Conservation (phyloP, 495 filamentous ascomycete species). For the Aspergillus panamensis region DNA sequence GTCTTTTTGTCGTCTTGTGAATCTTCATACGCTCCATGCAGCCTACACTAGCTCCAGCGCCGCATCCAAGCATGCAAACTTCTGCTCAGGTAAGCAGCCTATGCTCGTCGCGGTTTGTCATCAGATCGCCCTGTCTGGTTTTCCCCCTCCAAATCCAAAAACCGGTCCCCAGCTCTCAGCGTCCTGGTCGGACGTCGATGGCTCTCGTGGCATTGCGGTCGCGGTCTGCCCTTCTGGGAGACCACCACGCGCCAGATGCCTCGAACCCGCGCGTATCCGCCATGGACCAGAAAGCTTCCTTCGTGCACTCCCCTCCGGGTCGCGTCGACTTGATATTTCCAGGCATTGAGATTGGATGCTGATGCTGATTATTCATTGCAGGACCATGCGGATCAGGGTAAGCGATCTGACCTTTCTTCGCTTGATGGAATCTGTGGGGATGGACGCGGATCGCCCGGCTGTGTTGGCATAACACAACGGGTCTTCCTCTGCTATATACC, state of each 20-base stretch:
- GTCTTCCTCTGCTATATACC: background rate
- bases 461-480: background rate
- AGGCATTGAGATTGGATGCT: conserved; percentile 1
- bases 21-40: conserved; percentile 42
- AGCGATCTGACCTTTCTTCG: conserved; percentile 23
- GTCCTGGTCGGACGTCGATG: conserved; percentile 1
- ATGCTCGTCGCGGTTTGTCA: conserved; percentile 42
- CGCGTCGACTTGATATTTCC: conserved; percentile 8
- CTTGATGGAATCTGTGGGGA: background rate
- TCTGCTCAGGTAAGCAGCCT: conserved; percentile 53
- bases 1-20: conserved; percentile 19
- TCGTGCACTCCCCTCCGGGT: conserved; percentile 1
- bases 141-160: conserved; percentile 24
- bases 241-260: conserved; percentile 10
- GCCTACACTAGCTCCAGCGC: conserved; percentile 54
- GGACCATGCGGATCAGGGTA: conserved; percentile 54
- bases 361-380: conserved; percentile 21
- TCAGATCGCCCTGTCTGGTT: conserved; percentile 33
- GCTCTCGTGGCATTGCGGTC: conserved; percentile 9
- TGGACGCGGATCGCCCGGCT: conserved; percentile 1
- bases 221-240: background rate
- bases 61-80: conserved; percentile 55
- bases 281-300: background rate
- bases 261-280: conserved; percentile 2
- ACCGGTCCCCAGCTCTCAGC: conserved; percentile 12